Base-by-base conservation (phyloP, 2,329 filamentous ascomycete genomes). In the Graphiopsis chlorocephala region DNA sequence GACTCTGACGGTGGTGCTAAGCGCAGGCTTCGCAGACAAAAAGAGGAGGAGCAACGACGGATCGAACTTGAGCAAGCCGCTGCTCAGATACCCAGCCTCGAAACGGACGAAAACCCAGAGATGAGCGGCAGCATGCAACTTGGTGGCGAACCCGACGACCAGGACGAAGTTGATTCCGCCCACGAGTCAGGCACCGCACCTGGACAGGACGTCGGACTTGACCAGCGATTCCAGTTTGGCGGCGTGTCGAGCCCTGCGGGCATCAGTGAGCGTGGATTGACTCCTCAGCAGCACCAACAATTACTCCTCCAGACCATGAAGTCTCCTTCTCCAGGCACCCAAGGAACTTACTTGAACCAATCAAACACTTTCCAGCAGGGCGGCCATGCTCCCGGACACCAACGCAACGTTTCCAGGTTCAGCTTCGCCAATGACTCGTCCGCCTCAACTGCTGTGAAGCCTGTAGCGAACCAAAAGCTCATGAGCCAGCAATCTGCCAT, bases 81-180 rank as follows among this genome's bases (percentile, higher is more conserved):
- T 53, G 55, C 63, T 20, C 80, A 82, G 26, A 77, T 80, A 17
- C 72, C 78, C 25, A 77, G 77, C 48, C 77, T 78, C 4, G 82
- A 84, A 52, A 82, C 84, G 29, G 93, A 97, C 68, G 92, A 91
- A 64, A 89, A 90, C 64, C 87, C 88, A 1, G 93, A 95, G 77
- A 73, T 73, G 66, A 90, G 90, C 69, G 91, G 91, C 15, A 98
- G 94, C 75, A 83, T 95, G 65, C 93, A 96, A 65, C 84, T 98
- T 20, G 94, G 94, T 64, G 94, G 94, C 50, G 94, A 98, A 75
- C 94, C 94, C 0, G 94, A 98, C 75, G 92, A 96, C 69, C 84
- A 86, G 7, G 74, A 75, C 67, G 76, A 55, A 84, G 84, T 71
- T 47, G 83, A 85, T 50, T 85, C 86, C 65, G 85, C 66, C 85